A percentile compares a stretch with the other conserved stretches of the same genome.
These are phyloP conservation scores for Xylaria sp. DNA, from an alignment of 2,329 filamentous ascomycete genomes.

Conservation along the genomic window DNA sequence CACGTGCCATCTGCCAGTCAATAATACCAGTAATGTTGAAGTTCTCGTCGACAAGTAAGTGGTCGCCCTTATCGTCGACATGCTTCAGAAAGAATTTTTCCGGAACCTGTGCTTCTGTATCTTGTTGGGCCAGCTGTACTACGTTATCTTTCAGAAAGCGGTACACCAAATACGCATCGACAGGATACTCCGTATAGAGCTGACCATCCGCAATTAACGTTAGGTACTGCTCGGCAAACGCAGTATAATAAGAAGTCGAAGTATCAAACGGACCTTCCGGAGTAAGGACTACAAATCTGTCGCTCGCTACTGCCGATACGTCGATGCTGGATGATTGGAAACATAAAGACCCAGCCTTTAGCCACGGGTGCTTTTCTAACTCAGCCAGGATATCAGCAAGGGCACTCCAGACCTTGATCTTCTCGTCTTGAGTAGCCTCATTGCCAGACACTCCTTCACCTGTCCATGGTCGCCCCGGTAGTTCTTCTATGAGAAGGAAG, in stretches of 20 bases:
- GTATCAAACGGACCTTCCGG: conserved; percentile 42
- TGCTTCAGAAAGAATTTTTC: conserved; percentile 52
- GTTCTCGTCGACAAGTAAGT: conserved; percentile 35
- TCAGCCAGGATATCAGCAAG: conserved; percentile 48
- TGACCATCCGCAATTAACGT: conserved; percentile 49
- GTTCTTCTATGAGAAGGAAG: conserved; percentile 33
- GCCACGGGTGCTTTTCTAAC: conserved; percentile 44
- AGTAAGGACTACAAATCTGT: conserved; percentile 46
- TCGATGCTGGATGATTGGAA: conserved; percentile 28
- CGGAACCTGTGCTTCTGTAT: conserved; percentile 14
- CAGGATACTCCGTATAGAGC: conserved; percentile 46
- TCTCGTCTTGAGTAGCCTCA: conserved; percentile 27
- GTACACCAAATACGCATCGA: conserved; percentile 52
- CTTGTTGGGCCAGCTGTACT: conserved; percentile 40
- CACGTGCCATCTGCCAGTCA: conserved; percentile 48
- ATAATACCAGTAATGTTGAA: conserved; percentile 41
- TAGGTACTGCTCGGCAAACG: conserved; percentile 44
- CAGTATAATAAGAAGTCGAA: conserved; percentile 41
- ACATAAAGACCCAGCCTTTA: conserved; percentile 45
- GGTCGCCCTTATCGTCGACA: conserved; percentile 56
- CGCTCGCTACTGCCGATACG: conserved; percentile 45
- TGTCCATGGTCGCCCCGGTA: conserved; percentile 26
- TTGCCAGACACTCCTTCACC: conserved; percentile 26
- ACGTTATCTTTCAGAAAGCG: conserved; percentile 52
- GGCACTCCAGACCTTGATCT: conserved; percentile 43